A percentile compares a stretch with the other conserved stretches of the same genome.
phyloP scores from a whole-genome alignment of 495 filamentous ascomycete genomes.

The Aspergillus incahuasiensis region DNA sequence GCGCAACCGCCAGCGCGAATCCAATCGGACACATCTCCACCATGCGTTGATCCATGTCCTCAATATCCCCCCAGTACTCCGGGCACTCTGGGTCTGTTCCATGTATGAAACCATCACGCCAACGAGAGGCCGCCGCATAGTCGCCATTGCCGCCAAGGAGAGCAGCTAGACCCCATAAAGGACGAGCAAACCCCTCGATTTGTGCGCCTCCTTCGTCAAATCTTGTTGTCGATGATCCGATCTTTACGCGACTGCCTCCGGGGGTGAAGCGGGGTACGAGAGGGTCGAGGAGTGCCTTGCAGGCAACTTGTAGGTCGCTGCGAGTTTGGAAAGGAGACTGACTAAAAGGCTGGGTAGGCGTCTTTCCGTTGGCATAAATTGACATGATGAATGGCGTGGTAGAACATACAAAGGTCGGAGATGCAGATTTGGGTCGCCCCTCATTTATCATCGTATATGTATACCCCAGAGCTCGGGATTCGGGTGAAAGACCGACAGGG shows the following conservation, averaged over 20 bases:
- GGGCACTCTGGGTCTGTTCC: conserved; percentile 61
- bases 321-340: conserved; percentile 34
- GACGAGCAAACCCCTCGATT: conserved; percentile 70
- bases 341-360: conserved; percentile 26
- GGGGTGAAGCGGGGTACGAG: conserved; percentile 62
- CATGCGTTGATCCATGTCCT: conserved; percentile 77
- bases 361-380: conserved; percentile 27
- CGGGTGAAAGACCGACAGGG: conserved; percentile 4
- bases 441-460: conserved; percentile 1
- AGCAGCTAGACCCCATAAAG: conserved; percentile 69
- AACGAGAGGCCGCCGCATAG: conserved; percentile 58
- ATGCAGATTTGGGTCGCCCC: neutral
- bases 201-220: conserved; percentile 74
- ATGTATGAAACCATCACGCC: conserved; percentile 60
- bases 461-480: neutral
- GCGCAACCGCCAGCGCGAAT: conserved; percentile 59
- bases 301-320: conserved; percentile 52
- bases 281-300: conserved; percentile 57
- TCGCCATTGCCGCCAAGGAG: conserved; percentile 60
- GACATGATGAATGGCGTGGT: conserved; percentile 21
- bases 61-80: conserved; percentile 70
- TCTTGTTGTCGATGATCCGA: conserved; percentile 61
- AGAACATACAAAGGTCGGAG: neutral
- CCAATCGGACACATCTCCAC: conserved; percentile 77
- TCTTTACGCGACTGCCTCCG: conserved; percentile 49